These are phyloP conservation scores for Nepenthes gracilis DNA, from an alignment of 148 eudicot species.

Conservation along the genomic window DNA sequence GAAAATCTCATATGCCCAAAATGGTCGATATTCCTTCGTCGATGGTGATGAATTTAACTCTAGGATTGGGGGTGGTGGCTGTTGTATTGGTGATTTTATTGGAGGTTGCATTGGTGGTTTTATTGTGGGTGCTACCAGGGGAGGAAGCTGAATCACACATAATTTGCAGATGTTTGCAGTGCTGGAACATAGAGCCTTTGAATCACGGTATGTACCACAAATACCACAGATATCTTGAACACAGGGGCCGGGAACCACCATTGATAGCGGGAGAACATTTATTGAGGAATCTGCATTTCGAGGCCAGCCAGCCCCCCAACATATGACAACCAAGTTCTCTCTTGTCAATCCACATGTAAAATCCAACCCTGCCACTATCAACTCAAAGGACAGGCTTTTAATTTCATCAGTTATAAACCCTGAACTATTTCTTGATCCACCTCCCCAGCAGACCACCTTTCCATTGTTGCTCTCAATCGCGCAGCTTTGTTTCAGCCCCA, in stretches of 20 bases:
- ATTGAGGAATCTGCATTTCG: slow-evolving; percentile 5
- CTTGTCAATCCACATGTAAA: slow-evolving; percentile 41
- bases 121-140: slow-evolving; percentile 12
- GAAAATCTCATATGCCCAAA: slow-evolving; percentile 25
- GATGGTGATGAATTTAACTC: neutral
- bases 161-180: slow-evolving; percentile 27
- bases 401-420: slow-evolving; percentile 4
- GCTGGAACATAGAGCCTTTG: slow-evolving; percentile 32
- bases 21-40: slow-evolving; percentile 8
- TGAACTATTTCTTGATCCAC: slow-evolving; percentile 6
- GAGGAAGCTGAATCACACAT: slow-evolving; percentile 22
- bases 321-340: slow-evolving; percentile 21
- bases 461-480: slow-evolving; percentile 28
- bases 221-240: slow-evolving; percentile 21
- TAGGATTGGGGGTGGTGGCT: neutral
- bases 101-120: slow-evolving; percentile 8
- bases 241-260: slow-evolving; percentile 43
- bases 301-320: slow-evolving; percentile 60
- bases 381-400: slow-evolving; percentile 24
- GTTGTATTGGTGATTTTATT: neutral
- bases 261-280: slow-evolving; percentile 17
- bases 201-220: slow-evolving; percentile 35
- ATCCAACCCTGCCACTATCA: slow-evolving; percentile 32
- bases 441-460: slow-evolving; percentile 49
- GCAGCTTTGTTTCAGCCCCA: slow-evolving; percentile 39